Evolutionary conservation across 2,329 filamentous ascomycete species (phyloP), one percentile per base, ranked within the genome.

Genomic region (Colletotrichum graminicola): DNA sequence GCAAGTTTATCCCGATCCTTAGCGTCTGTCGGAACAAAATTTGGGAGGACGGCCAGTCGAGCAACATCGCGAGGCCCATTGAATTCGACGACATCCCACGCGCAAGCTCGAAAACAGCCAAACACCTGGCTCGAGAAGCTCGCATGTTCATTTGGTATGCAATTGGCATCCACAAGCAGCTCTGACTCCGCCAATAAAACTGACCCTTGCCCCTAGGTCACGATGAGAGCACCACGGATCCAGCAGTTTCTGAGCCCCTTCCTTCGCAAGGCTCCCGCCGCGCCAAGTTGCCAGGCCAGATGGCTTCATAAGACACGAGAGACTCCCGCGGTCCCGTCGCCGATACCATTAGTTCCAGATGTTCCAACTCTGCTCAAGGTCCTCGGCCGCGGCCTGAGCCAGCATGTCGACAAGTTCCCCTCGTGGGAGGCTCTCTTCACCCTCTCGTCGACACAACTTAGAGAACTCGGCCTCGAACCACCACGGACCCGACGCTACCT

Each of bases 371-470:
- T 99, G 82, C 91, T 98, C 73, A 94, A 89, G 45, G 87, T 98
- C 71, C 98, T 98, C 82, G 96, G 96, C 76, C 95, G 96, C 74
- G 91, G 91, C 76, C 90, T 98, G 77, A 91, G 88, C 78, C 90
- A 92, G 78, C 94, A 98, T 84, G 89, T 92, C 60, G 86, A 89
- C 82, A 98, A 98, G 82, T 94, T 99, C 76, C 90, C 93, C 2
- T 92, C 92, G 14, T 98, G 96, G 96, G 92, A 96, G 64, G 89
- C 93, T 7, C 90, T 99, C 56, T 98, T 98, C 87, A 91, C 91
- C 56, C 86, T 96, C 74, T 91, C 90, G 29, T 94, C 93, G 23
- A 81, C 86, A 55, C 91, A 98, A 82, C 87, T 99, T 75, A 90
- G 91, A 75, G 91, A 95, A 76, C 87, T 96, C 23, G 95, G 96